Conservation (phyloP, 345 rosid species). For the Eucalyptus shirleyi region DNA sequence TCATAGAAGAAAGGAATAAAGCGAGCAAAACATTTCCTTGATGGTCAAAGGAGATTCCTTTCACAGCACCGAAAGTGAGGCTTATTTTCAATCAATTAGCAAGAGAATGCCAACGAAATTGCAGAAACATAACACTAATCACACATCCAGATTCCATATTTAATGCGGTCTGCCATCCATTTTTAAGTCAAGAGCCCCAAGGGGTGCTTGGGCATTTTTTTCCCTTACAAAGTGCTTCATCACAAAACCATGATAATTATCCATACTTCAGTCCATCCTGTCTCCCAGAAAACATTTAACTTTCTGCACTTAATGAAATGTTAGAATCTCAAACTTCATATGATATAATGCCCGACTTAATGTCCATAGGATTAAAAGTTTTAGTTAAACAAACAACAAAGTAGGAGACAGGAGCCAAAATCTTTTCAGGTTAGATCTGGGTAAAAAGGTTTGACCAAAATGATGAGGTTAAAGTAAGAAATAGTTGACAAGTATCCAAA, state of each 20-base stretch:
- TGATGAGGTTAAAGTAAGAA: neutral
- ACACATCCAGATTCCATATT: neutral
- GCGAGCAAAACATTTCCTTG: neutral
- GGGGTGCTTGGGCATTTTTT: neutral
- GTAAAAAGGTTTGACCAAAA: neutral
- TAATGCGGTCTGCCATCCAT: neutral
- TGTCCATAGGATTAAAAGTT: neutral
- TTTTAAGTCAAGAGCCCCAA: neutral
- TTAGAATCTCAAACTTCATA: neutral
- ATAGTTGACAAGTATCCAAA: neutral
- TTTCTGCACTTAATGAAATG: neutral
- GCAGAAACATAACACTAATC: neutral
- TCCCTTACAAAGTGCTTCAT: neutral
- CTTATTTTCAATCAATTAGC: neutral
- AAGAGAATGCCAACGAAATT: neutral
- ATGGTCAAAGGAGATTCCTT: neutral
- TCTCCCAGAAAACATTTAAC: neutral
- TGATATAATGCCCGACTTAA: neutral
- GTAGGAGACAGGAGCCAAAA: neutral
- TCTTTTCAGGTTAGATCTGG: neutral
- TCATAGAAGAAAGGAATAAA: neutral
- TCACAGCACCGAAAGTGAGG: neutral
- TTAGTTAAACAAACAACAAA: neutral
- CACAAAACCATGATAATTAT: neutral
- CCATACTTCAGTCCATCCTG: neutral